A percentile compares a stretch with the other conserved stretches of the same genome.
phyloP scores from a whole-genome alignment of 129 eudicot species.

The Arctium lappa region DNA sequence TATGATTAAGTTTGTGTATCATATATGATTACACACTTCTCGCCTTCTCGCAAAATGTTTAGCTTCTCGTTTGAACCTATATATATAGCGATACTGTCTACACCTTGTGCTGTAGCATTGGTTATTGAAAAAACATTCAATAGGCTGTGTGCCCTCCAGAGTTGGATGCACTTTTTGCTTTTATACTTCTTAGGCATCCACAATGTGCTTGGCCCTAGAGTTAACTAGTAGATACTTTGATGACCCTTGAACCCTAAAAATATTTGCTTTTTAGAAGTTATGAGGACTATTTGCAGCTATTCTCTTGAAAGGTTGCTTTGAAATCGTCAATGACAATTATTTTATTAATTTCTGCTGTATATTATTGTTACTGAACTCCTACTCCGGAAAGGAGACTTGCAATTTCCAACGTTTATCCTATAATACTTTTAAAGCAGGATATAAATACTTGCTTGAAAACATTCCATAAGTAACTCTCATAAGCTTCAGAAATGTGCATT shows the following conservation, averaged over 20 bases:
- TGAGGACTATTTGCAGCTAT: not conserved
- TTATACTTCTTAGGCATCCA: not conserved
- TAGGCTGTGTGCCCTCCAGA: not conserved
- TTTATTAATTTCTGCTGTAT: not conserved
- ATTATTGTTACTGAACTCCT: not conserved
- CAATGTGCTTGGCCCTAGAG: not conserved
- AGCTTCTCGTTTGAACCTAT: too few species aligned
- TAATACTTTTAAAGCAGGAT: not conserved
- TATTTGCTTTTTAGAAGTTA: not conserved
- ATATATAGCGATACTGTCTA: not conserved
- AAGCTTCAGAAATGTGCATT: not conserved
- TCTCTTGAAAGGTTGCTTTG: not conserved
- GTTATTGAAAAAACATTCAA: not conserved
- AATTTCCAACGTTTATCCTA: not conserved
- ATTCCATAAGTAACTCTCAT: not conserved
- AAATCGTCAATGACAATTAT: not conserved
- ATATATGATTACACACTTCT: too few species aligned
- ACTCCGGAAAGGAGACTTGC: not conserved
- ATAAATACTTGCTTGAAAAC: not conserved
- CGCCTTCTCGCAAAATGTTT: too few species aligned
- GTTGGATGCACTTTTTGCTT: not conserved
- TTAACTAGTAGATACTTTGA: not conserved
- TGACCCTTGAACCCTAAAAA: not conserved
- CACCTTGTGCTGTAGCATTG: not conserved
- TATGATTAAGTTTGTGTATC: too few species aligned